Conservation (phyloP, 129 eudicot species). For the Artemisia tridentata region DNA sequence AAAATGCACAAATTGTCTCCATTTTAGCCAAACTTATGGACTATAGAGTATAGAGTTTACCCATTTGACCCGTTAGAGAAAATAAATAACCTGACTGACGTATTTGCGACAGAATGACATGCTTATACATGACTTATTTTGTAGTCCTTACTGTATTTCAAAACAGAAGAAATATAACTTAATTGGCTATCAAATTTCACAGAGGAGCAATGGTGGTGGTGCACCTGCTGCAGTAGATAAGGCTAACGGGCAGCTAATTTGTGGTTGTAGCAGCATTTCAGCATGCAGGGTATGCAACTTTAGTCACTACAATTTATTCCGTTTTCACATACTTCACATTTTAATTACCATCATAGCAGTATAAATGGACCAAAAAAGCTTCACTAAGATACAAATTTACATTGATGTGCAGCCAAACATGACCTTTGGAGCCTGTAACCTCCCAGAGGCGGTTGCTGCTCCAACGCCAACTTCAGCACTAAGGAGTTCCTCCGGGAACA, state of each 20-base stretch:
- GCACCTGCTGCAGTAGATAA: constrained; percentile 86
- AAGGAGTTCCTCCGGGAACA: constrained; percentile 24
- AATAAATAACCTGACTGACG: too few species aligned
- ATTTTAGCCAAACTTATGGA: too few species aligned
- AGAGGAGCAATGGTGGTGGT: constrained; percentile 97
- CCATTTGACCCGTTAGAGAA: too few species aligned
- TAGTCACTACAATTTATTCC: background rate
- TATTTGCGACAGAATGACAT: too few species aligned
- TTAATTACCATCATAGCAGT: background rate
- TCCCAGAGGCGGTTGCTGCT: constrained; percentile 40
- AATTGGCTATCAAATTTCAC: constrained; percentile 23
- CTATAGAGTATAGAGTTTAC: background rate
- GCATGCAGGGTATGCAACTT: constrained; percentile 63
- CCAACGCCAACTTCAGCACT: constrained; percentile 30
- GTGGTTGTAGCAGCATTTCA: constrained; percentile 65
- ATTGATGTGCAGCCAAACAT: constrained; percentile 56
- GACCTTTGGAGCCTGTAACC: constrained; percentile 60
- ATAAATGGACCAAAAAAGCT: background rate
- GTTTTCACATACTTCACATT: background rate
- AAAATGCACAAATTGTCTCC: too few species aligned
- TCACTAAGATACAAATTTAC: background rate
- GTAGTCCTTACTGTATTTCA: background rate
- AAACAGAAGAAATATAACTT: background rate
- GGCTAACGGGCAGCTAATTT: constrained; percentile 74
- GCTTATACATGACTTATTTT: background rate